Base-by-base conservation (phyloP, 768 basidiomycete genomes). In the Kwoniella botswanensis region DNA sequence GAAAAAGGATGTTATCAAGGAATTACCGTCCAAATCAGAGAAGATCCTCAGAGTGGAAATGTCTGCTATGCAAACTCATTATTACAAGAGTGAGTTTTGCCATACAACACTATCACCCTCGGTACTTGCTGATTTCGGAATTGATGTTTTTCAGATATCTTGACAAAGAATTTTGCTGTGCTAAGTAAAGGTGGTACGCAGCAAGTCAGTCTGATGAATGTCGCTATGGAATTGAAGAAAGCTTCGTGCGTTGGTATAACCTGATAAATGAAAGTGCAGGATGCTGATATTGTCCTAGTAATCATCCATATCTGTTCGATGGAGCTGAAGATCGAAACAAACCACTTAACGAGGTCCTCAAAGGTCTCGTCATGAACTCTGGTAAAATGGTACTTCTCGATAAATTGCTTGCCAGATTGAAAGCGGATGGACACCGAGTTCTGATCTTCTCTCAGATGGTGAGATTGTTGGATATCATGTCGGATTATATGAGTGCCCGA, bases 381-480 rank as follows among this genome's bases (percentile, higher is more conserved):
- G 97, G 97, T 43, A 99, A 99, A 86, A 90, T 99, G 91, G 95
- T 98, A 60, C 86, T 99, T 42, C 90, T 99, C 65, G 97, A 99
- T 86, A 99, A 99, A 84, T 88, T 99, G 17, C 89, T 98, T n/a
- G 88, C 87, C 24, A 90, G 93, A 18, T 88, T 98, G 61, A 92
- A 92, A 77, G 90, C 88, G 75, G 96, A 98, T 82, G 92, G 93
- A 3, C 97, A 98, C 79, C 92, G 97, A 61, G 97, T 99, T 29
- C 88, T 99, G 76, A 98, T 99, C 77, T 99, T 99, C 87, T 97
- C 94, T 79, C 84, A 98, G 84, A 99, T 99, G 97, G 95, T 98
- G 70, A 90, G 97, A 70, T 93, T 98, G 90, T 88, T 99, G 56
- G 97, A 99, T 85, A 98, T 99, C 82, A 89, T 99, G 78, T 95